Base-by-base conservation (phyloP, 176 grass and related monocot genomes). In the Carex scoparia region DNA sequence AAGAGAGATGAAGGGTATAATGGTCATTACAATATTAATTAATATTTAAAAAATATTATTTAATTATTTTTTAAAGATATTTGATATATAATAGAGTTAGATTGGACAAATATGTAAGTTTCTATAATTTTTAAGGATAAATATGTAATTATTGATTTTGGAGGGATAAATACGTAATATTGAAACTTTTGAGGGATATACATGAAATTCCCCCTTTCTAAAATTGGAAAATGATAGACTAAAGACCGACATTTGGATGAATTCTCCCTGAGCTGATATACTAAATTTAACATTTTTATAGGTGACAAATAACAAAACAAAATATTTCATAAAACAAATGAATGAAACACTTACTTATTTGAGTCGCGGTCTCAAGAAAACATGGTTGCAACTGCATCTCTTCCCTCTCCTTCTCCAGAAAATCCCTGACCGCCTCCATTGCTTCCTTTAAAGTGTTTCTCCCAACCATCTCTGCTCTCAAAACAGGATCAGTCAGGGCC, bases 341-440 rank as follows among this genome's bases (percentile, higher is more conserved):
- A 63, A 81, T n/a, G 32, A 63, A 81, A 61, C 16, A 62, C n/a
- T 11, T 0, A 63, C 60, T 42, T 31, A 14, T 5, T 30, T 42
- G 57, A 44, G 61, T 61, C 4, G 30, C 67, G 0, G 33, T 65
- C 27, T 80, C 72, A 80, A 88, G 7, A 35, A 80, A 62, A 46
- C 68, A 80, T 5, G 81, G 87, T 10, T 78, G 62, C 14, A n/a
- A 28, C 12, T 79, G 69, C 18, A 51, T 69, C 35, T 44, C 57
- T 14, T 88, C 69, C 44, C 49, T n/a, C 4, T 61, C 69, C 15
- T 60, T 76, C 12, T 61, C 56, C 33, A 84, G 33, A 80, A 64
- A 84, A 70, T 13, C 82, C 71, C 61, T 69, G 70, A 88, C 38
- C 1, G 81, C 31, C 55, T 80, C 81, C 23, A 58, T 49, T 7